These are phyloP conservation scores for Phytophthora crassamura DNA, from an alignment of 352 stramenopile genomes.

Conservation along the genomic window DNA sequence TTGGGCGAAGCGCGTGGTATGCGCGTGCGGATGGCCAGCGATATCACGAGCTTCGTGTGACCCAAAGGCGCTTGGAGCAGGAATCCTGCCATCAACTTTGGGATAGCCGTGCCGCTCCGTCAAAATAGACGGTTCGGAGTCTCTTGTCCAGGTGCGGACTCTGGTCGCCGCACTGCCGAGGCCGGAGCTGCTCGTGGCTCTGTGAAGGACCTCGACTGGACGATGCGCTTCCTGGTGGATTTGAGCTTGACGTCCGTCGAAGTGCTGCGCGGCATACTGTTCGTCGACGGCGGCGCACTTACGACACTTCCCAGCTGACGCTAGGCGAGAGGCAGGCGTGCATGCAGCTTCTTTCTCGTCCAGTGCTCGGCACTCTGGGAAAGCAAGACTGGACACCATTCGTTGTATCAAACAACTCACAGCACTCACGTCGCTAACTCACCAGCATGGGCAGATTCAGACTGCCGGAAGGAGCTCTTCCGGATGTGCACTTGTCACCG, in stretches of 20 bases:
- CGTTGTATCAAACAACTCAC: constrained; percentile 15
- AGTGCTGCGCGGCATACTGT: constrained; percentile 18
- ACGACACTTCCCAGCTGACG: constrained; percentile 17
- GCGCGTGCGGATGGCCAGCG: constrained; percentile 1
- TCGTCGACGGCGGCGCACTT: constrained; percentile 5
- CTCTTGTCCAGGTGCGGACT: constrained; percentile 13
- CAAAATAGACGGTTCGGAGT: constrained; percentile 14
- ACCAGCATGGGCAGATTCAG: constrained; percentile 40
- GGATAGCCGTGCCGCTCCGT: constrained; percentile 25
- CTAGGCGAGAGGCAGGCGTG: constrained; percentile 13
- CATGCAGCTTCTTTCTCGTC: constrained; percentile 24
- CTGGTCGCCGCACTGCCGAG: background rate
- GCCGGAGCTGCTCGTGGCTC: constrained; percentile 20
- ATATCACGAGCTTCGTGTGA: constrained; percentile 8
- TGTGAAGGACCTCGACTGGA: constrained; percentile 27
- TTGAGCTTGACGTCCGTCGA: constrained; percentile 20
- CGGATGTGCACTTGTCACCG: constrained; percentile 17
- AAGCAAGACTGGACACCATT: constrained; percentile 19
- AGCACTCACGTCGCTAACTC: constrained; percentile 11
- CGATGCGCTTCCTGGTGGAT: constrained; percentile 31
- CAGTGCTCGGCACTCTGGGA: constrained; percentile 24
- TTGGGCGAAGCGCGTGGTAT: constrained; percentile 5
- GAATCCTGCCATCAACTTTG: constrained; percentile 5
- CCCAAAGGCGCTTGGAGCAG: background rate
- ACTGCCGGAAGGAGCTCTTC: constrained; percentile 29